Evolutionary conservation across 495 filamentous ascomycete genomes (phyloP).

Genomic region (Hyaloscypha bicolor): DNA sequence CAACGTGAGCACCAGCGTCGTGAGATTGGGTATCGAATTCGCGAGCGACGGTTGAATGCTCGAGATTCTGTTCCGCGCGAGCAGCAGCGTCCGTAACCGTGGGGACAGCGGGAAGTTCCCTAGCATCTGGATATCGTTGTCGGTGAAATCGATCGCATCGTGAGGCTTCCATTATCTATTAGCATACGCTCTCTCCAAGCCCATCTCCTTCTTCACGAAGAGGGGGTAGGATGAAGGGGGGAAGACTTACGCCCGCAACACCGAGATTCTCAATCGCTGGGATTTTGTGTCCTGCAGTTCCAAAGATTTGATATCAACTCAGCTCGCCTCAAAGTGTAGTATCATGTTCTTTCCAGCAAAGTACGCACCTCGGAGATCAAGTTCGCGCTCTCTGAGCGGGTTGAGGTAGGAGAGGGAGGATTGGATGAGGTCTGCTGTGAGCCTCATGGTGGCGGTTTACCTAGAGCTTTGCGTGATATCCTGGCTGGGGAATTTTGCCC

Average conservation of each 20-base stretch:
- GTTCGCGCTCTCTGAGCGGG: slow-evolving; percentile 94
- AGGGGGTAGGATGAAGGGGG: background rate
- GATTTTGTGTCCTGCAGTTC: slow-evolving; percentile 90
- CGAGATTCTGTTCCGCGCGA: slow-evolving; percentile 85
- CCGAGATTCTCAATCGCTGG: slow-evolving; percentile 97
- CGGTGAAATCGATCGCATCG: slow-evolving; percentile 96
- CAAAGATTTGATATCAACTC: slow-evolving; percentile 75
- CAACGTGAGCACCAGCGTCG: slow-evolving; percentile 73
- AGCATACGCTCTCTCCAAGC: background rate
- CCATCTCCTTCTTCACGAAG: too few relatives aligned
- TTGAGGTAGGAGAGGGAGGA: slow-evolving; percentile 95
- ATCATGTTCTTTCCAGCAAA: slow-evolving; percentile 90
- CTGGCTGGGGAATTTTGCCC: background rate
- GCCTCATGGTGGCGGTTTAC: slow-evolving; percentile 66
- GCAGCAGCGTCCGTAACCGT: slow-evolving; percentile 80
- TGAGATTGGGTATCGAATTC: slow-evolving; percentile 74
- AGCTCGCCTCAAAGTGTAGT: slow-evolving; percentile 84
- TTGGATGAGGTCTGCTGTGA: slow-evolving; percentile 91
- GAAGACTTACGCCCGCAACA: slow-evolving; percentile 76
- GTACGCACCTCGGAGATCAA: slow-evolving; percentile 98
- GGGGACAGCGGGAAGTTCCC: slow-evolving; percentile 94
- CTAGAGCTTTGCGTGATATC: slow-evolving; percentile 14
- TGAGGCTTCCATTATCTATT: slow-evolving; percentile 55
- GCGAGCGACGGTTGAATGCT: slow-evolving; percentile 76
- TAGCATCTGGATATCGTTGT: slow-evolving; percentile 91